A percentile compares a stretch with the other conserved stretches of the same genome.
Conservation (phyloP, 495 filamentous ascomycete species). For the Aspergillus haitiensis region DNA sequence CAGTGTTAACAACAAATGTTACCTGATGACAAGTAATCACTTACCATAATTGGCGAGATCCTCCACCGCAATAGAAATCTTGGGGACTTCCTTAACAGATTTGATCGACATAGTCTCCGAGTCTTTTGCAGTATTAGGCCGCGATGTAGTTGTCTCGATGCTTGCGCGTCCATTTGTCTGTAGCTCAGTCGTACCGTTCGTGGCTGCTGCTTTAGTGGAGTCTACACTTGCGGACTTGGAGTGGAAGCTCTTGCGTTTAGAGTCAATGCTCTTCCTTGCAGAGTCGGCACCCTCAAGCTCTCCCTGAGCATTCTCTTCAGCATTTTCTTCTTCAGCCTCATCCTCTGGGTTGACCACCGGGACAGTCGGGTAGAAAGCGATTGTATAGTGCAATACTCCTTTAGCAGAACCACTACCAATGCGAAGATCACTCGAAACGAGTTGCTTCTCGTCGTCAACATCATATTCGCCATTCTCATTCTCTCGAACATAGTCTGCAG, state of each 20-base stretch:
- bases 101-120: conserved; percentile 41
- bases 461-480: conserved; percentile 79
- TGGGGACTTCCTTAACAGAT: conserved; percentile 61
- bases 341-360: conserved; percentile 90
- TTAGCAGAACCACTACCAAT: conserved; percentile 68
- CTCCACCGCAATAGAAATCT: conserved; percentile 72
- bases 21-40: conserved; percentile 11
- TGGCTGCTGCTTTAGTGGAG: conserved; percentile 13
- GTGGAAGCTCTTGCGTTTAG: conserved; percentile 33
- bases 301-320: conserved; percentile 44
- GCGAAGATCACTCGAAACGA: conserved; percentile 58
- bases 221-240: conserved; percentile 33
- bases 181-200: conserved; percentile 30
- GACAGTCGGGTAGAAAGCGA: conserved; percentile 85
- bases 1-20: conserved; percentile 16
- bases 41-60: conserved; percentile 76
- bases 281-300: conserved; percentile 31
- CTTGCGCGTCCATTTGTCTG: conserved; percentile 37
- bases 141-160: conserved; percentile 37
- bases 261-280: conserved; percentile 40
- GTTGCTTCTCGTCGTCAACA: conserved; percentile 74
- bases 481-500: conserved; percentile 75
- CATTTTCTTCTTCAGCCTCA: conserved; percentile 65
- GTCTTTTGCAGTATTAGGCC: conserved; percentile 30
- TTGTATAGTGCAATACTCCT: conserved; percentile 79